Evolutionary conservation across 257 asterid genomes (phyloP).

Genomic region (Ilex asprella): DNA sequence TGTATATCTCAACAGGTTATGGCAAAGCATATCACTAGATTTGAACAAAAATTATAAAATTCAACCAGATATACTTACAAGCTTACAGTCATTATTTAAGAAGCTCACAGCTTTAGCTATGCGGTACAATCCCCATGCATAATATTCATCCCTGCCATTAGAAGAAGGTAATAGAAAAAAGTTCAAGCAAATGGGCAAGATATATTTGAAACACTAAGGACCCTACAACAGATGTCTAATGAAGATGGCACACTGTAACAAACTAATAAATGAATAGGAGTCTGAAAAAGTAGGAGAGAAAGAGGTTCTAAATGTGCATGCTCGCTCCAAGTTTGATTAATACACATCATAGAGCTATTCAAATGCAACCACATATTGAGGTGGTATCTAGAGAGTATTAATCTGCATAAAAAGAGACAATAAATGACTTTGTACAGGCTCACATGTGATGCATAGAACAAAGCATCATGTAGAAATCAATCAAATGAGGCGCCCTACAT

Average conservation of each 20-base stretch:
- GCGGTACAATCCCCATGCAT: conserved; percentile 98
- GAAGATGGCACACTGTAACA: conserved; percentile 1
- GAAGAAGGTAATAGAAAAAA: conserved; percentile 14
- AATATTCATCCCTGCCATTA: conserved; percentile 79
- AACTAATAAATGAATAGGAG: background rate
- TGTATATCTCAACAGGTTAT: no score
- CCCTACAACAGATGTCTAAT: conserved; percentile 6
- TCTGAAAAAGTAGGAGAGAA: background rate
- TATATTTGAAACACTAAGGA: conserved; percentile 7
- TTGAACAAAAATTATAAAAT: no score
- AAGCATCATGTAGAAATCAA: no score
- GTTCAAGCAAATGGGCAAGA: conserved; percentile 10
- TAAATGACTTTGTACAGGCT: no score
- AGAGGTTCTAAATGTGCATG: background rate
- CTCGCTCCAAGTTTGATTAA: no score
- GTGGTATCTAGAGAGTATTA: no score
- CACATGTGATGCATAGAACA: no score
- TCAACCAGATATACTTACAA: conserved; percentile 41
- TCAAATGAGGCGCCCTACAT: no score
- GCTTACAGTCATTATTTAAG: conserved; percentile 94
- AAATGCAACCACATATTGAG: no score
- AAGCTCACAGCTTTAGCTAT: conserved; percentile 99
- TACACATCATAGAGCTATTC: no score
- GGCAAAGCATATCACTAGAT: no score
- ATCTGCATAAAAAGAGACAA: no score